Percentiles rank a stretch among this genome's conserved stretches.
Conservation (phyloP, 441 rosid genomes). For the Aleurites moluccanus region DNA sequence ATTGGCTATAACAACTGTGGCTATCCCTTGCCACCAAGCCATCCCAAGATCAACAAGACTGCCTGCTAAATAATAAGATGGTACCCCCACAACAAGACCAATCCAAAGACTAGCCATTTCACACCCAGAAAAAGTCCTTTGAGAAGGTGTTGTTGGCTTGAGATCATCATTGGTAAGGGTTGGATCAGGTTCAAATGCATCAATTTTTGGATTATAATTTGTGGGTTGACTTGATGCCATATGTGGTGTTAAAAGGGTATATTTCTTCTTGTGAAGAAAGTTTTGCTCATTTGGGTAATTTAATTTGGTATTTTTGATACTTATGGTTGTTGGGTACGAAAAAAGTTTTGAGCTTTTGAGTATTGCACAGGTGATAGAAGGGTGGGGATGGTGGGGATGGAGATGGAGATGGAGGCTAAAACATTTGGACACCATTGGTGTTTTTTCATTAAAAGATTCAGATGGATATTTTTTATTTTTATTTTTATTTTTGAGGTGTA, state of each 20-base stretch:
- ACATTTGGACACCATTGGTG: slow-evolving; percentile 50
- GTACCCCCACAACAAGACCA: slow-evolving; percentile 93
- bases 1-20: slow-evolving; percentile 82
- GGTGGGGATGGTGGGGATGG: slow-evolving; percentile 13
- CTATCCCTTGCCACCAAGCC: slow-evolving; percentile 99
- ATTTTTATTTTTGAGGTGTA: slow-evolving; percentile 14
- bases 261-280: not conserved
- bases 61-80: slow-evolving; percentile 81
- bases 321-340: not conserved
- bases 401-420: slow-evolving; percentile 47
- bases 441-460: slow-evolving; percentile 32
- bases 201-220: slow-evolving; percentile 17
- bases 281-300: slow-evolving; percentile 7
- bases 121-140: slow-evolving; percentile 64
- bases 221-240: slow-evolving; percentile 37
- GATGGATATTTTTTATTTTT: slow-evolving; percentile 9
- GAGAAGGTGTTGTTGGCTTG: slow-evolving; percentile 56
- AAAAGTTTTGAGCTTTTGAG: slow-evolving; percentile 26
- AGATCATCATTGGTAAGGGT: slow-evolving; percentile 79
- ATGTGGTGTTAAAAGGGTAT: slow-evolving; percentile 22
- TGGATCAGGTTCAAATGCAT: slow-evolving; percentile 47
- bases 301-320: slow-evolving; percentile 1
- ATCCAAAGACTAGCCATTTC: slow-evolving; percentile 93
- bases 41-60: slow-evolving; percentile 88
- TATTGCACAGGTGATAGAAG: slow-evolving; percentile 25